Conservation (phyloP, 1,284 basidiomycete species). For the Phellopilus nigrolimitatus region DNA sequence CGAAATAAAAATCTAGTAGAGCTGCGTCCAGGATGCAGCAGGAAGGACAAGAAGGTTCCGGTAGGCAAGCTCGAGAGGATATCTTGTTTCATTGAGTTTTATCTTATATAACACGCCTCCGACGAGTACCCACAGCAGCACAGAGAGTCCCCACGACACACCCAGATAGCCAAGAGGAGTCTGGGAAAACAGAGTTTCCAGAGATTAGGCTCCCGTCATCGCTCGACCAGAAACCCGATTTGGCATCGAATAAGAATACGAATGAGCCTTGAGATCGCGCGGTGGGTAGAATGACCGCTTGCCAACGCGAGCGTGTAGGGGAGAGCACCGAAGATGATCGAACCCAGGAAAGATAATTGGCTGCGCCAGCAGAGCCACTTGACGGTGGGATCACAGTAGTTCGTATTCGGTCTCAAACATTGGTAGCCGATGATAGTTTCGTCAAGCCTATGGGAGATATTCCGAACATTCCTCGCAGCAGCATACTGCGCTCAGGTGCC, state of each 20-base stretch:
- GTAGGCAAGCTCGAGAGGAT: no score
- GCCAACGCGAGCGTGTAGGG: slow-evolving; percentile 9
- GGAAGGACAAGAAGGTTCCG: no score
- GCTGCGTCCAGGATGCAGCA: no score
- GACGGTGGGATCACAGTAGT: slow-evolving; percentile 7
- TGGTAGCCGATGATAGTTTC: no score
- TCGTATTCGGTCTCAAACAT: background rate
- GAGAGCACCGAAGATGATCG: slow-evolving; percentile 8
- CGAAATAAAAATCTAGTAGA: background rate
- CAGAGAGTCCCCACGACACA: background rate
- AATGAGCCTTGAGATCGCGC: background rate
- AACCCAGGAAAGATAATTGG: slow-evolving; percentile 8
- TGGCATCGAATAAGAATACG: no score
- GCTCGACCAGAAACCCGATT: background rate
- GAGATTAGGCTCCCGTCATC: background rate
- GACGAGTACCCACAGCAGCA: slow-evolving; percentile 1
- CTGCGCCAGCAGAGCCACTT: background rate
- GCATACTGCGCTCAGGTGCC: no score
- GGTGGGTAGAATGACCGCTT: slow-evolving; percentile 1
- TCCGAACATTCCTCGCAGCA: no score
- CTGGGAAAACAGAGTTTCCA: slow-evolving; percentile 7
- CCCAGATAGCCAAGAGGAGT: background rate
- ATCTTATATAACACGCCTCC: background rate
- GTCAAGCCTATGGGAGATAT: no score
- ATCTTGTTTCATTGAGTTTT: no score